These are phyloP conservation scores for Elsinoe necatrix DNA, from an alignment of 2,329 filamentous ascomycete genomes.

Conservation along the genomic window DNA sequence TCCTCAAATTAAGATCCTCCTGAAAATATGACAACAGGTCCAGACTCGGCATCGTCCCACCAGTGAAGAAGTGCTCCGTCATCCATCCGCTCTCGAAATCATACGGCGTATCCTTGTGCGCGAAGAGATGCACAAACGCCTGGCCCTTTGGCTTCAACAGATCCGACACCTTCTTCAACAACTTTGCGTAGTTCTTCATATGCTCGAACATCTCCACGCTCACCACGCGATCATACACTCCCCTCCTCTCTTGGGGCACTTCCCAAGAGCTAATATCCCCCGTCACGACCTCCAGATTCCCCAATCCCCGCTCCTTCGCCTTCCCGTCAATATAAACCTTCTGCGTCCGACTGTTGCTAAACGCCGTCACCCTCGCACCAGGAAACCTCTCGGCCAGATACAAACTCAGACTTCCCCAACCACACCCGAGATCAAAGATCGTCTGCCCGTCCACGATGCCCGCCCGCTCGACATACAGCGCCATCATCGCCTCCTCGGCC, in stretches of 20 bases:
- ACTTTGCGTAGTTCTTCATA: conserved; percentile 65
- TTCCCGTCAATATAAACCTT: conserved; percentile 57
- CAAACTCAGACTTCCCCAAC: conserved; percentile 58
- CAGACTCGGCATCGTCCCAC: conserved; percentile 61
- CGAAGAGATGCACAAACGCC: conserved; percentile 62
- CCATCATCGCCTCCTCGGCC: conserved; percentile 59
- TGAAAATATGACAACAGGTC: conserved; percentile 62
- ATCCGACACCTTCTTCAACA: conserved; percentile 54
- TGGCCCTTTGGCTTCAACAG: conserved; percentile 56
- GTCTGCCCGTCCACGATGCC: conserved; percentile 51
- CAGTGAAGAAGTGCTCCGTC: conserved; percentile 65
- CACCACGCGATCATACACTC: conserved; percentile 55
- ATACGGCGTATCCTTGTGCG: conserved; percentile 56
- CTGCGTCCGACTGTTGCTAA: conserved; percentile 62
- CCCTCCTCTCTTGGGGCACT: conserved; percentile 36
- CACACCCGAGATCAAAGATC: conserved; percentile 58
- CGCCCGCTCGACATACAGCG: conserved; percentile 53
- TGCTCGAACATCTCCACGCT: conserved; percentile 67
- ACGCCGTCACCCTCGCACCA: conserved; percentile 53
- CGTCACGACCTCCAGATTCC: conserved; percentile 56
- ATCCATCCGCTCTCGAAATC: conserved; percentile 67
- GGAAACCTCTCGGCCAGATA: conserved; percentile 60
- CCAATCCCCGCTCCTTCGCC: conserved; percentile 48
- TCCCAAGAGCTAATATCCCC: conserved; percentile 59
- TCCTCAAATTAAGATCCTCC: conserved; percentile 48